phyloP scores from a whole-genome alignment of 768 basidiomycete genomes.

The Kwoniella sp. region DNA sequence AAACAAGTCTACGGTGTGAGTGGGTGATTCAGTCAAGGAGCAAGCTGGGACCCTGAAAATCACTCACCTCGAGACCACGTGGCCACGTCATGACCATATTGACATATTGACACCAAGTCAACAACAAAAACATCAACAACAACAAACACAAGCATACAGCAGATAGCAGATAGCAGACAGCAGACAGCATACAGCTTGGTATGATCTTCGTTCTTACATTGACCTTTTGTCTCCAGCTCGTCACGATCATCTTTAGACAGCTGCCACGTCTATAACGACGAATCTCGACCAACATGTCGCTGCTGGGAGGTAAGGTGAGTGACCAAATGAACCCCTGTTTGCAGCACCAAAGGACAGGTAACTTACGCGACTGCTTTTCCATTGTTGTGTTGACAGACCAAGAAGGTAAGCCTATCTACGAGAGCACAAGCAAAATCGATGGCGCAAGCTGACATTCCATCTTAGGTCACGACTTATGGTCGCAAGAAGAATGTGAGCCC shows the following conservation, averaged over 20 bases:
- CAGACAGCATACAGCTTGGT: background rate
- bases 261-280: too few relatives aligned
- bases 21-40: conserved; percentile 12
- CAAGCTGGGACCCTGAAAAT: conserved; percentile 17
- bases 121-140: conserved; percentile 11
- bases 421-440: too few relatives aligned
- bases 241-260: conserved; percentile 6
- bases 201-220: too few relatives aligned
- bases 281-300: conserved; percentile 31
- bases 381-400: conserved; percentile 27
- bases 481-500: conserved; percentile 45
- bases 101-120: background rate
- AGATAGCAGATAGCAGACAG: too few relatives aligned
- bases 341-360: too few relatives aligned
- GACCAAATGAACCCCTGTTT: background rate
- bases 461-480: conserved; percentile 49
- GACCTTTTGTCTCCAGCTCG: too few relatives aligned
- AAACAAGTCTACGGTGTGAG: conserved; percentile 17
- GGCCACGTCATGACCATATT: background rate
- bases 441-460: conserved; percentile 9
- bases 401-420: conserved; percentile 47
- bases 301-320: conserved; percentile 35
- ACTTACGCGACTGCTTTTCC: conserved; percentile 39
- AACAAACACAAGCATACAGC: too few relatives aligned
- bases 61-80: conserved; percentile 16